A percentile compares a stretch with the other conserved stretches of the same genome.
Evolutionary conservation across 148 eudicot species (phyloP).

Genomic region (Rhododendron kiyosumense): DNA sequence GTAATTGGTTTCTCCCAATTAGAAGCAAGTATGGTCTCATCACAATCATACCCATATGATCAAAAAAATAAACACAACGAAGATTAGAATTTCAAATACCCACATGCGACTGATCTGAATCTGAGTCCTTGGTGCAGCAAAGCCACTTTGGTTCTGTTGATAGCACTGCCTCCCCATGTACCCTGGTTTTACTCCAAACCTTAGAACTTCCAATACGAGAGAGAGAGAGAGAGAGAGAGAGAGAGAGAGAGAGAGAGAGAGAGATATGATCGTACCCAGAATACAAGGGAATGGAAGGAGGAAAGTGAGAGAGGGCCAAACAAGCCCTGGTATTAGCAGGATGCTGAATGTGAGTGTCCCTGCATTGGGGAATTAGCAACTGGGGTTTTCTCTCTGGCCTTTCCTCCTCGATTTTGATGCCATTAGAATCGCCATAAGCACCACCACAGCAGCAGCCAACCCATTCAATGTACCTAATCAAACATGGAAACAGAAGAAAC

Average conservation of each 20-base stretch:
- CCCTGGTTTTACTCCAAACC: slow-evolving; percentile 29
- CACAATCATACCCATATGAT: neutral
- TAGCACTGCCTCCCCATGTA: slow-evolving; percentile 76
- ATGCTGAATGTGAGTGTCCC: slow-evolving; percentile 47
- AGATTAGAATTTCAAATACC: slow-evolving; percentile 7
- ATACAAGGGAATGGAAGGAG: slow-evolving; percentile 51
- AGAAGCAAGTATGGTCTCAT: neutral
- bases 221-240: neutral
- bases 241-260: neutral
- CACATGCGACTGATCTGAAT: slow-evolving; percentile 30
- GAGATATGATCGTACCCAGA: slow-evolving; percentile 49
- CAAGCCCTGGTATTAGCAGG: slow-evolving; percentile 48
- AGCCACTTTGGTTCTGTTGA: slow-evolving; percentile 62
- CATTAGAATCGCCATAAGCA: slow-evolving; percentile 19
- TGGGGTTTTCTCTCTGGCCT: neutral
- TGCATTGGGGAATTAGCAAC: slow-evolving; percentile 30
- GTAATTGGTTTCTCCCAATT: neutral
- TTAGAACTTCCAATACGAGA: neutral
- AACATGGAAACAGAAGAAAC: neutral
- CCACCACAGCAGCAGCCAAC: slow-evolving; percentile 70
- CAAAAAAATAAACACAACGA: neutral
- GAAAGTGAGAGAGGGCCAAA: slow-evolving; percentile 46
- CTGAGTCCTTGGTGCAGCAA: slow-evolving; percentile 18
- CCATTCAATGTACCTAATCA: slow-evolving; percentile 64
- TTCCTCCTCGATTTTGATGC: slow-evolving; percentile 22